A percentile compares a stretch with the other conserved stretches of the same genome.
Evolutionary conservation across 1,284 basidiomycete species (phyloP).

Genomic region (Mycena sp.): DNA sequence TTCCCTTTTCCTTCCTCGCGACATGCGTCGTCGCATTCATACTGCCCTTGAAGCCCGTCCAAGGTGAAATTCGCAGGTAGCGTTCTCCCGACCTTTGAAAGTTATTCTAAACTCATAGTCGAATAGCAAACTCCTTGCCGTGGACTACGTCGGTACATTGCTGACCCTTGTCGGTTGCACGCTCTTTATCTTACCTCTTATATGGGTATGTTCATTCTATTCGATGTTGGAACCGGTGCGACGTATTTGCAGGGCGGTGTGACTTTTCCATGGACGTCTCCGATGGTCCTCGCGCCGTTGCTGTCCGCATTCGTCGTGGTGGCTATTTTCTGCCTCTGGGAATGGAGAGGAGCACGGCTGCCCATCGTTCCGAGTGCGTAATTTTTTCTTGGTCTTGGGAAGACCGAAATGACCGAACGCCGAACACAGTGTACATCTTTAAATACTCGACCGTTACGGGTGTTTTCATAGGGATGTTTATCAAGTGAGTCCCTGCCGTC

Average conservation of each 20-base stretch:
- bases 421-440: constrained; percentile 81
- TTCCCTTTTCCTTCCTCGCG: constrained; percentile 64
- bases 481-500: constrained; percentile 63
- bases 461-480: constrained; percentile 74
- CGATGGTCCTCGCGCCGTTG: constrained; percentile 69
- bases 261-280: constrained; percentile 74
- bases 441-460: constrained; percentile 73
- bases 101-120: constrained; percentile 10
- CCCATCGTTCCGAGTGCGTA: constrained; percentile 77
- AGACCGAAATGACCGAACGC: not conserved
- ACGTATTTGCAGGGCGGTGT: constrained; percentile 63
- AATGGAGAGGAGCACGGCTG: constrained; percentile 73
- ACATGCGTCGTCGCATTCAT: constrained; percentile 66
- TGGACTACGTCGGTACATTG: constrained; percentile 72
- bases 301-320: constrained; percentile 64
- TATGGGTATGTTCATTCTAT: constrained; percentile 63
- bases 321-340: constrained; percentile 73
- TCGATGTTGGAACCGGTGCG: not conserved
- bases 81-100: constrained; percentile 14
- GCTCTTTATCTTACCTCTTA: constrained; percentile 73
- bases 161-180: constrained; percentile 71
- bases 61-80: constrained; percentile 58
- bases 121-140: constrained; percentile 66
- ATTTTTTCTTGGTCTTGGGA: constrained; percentile 18
- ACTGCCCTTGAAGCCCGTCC: constrained; percentile 72